Evolutionary conservation across 441 rosid species (phyloP).

Genomic region (Corymbia citriodora): DNA sequence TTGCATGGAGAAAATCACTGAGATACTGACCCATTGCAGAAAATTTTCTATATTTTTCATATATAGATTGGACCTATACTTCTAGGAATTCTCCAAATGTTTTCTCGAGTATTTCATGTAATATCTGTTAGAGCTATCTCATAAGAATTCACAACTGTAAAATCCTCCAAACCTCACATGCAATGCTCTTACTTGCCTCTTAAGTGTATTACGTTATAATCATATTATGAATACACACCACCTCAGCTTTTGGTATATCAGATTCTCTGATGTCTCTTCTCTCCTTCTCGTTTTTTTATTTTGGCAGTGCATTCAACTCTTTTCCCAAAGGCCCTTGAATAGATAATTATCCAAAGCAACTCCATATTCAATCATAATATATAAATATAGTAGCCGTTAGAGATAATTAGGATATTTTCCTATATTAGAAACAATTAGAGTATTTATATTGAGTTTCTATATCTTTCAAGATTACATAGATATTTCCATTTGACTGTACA

Average conservation of each 20-base stretch:
- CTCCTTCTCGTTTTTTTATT: not conserved
- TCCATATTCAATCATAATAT: not conserved
- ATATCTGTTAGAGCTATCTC: not conserved
- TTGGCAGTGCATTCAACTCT: not conserved
- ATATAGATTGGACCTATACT: not conserved
- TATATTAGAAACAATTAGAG: no score
- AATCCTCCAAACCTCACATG: not conserved
- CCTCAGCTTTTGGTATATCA: not conserved
- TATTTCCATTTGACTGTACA: no score
- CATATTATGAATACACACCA: not conserved
- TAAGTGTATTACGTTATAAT: not conserved
- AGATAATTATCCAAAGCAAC: not conserved
- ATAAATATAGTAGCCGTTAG: not conserved
- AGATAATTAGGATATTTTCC: no score
- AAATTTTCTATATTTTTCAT: not conserved
- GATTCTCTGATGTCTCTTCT: not conserved
- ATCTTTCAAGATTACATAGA: no score
- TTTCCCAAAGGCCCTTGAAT: not conserved
- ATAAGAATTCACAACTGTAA: not conserved
- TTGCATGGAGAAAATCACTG: not conserved
- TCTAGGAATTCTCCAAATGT: not conserved
- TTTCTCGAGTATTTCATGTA: not conserved
- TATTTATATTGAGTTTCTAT: no score
- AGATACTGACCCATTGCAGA: not conserved
- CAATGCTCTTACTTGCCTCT: not conserved